Percentiles rank a stretch among this genome's conserved stretches.
Evolutionary conservation across 164 flowering plant genomes (phyloP).

Genomic region (Cinnamomum chago): DNA sequence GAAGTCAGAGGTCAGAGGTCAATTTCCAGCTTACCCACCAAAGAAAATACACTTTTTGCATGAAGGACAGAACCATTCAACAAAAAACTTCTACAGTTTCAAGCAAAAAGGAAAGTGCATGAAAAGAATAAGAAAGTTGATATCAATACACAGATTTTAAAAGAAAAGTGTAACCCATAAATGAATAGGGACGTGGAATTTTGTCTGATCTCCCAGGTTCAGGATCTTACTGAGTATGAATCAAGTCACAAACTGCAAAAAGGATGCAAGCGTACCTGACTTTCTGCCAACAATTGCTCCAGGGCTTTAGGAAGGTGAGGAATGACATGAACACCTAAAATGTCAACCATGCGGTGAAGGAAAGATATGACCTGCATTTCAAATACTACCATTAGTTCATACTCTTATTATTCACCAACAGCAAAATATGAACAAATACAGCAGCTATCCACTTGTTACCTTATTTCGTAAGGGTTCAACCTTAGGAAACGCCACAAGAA

Average conservation of each 20-base stretch:
- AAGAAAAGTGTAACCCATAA: neutral
- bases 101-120: too few species aligned
- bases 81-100: too few species aligned
- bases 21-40: too few species aligned
- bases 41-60: too few species aligned
- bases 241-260: neutral
- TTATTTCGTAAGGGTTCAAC: constrained; percentile 67
- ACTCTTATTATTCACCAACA: neutral
- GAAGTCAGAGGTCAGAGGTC: too few species aligned
- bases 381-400: constrained; percentile 6
- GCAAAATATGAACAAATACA: neutral
- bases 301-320: constrained; percentile 90
- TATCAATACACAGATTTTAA: too few species aligned
- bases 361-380: constrained; percentile 76
- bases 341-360: constrained; percentile 97
- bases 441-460: constrained; percentile 36
- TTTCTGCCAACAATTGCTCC: constrained; percentile 81
- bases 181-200: neutral
- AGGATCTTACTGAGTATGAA: neutral
- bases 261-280: constrained; percentile 52
- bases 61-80: too few species aligned
- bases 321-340: constrained; percentile 79
- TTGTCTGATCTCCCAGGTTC: neutral
- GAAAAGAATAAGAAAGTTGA: too few species aligned
- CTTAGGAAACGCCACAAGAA: constrained; percentile 85